Conservation (phyloP, 2,329 filamentous ascomycete genomes). For the Trichophyton mentagrophytes region DNA sequence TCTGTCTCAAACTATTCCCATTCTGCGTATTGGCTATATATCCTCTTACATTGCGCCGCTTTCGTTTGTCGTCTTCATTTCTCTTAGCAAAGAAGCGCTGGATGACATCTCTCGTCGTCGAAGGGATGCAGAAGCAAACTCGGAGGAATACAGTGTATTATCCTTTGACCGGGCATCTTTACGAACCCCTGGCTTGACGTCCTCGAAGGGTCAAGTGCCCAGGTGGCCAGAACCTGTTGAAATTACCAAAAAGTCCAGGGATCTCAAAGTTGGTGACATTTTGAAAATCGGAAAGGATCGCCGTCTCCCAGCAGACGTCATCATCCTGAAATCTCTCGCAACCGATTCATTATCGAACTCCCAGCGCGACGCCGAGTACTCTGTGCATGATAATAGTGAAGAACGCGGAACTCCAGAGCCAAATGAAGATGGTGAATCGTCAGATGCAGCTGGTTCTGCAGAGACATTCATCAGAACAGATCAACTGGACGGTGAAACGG, state of each 20-base stretch:
- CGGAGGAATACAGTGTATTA: conserved; percentile 72
- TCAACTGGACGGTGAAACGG: conserved; percentile 92
- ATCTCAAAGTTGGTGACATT: conserved; percentile 91
- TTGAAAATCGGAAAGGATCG: conserved; percentile 85
- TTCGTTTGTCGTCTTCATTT: conserved; percentile 82
- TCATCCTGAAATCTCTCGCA: conserved; percentile 72
- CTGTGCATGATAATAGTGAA: conserved; percentile 17
- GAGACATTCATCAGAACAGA: conserved; percentile 97
- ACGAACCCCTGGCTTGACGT: conserved; percentile 7
- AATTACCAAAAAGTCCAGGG: conserved; percentile 66
- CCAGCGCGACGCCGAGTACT: conserved; percentile 11
- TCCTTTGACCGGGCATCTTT: conserved; percentile 44
- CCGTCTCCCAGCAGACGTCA: conserved; percentile 83
- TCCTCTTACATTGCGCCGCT: conserved; percentile 88
- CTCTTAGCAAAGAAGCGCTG: conserved; percentile 86
- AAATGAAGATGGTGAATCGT: conserved; percentile 5
- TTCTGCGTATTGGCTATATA: conserved; percentile 82
- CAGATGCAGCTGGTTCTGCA: conserved; percentile 37
- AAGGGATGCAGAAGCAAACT: conserved; percentile 86
- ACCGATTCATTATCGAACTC: conserved; percentile 34
- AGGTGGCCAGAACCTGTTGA: conserved; percentile 43
- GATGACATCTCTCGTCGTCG: conserved; percentile 80
- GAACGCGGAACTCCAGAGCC: neutral
- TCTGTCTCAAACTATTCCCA: conserved; percentile 80
- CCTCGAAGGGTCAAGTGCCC: conserved; percentile 13